Base-by-base conservation (phyloP, 2,329 filamentous ascomycete genomes). In the Cadophora malorum region DNA sequence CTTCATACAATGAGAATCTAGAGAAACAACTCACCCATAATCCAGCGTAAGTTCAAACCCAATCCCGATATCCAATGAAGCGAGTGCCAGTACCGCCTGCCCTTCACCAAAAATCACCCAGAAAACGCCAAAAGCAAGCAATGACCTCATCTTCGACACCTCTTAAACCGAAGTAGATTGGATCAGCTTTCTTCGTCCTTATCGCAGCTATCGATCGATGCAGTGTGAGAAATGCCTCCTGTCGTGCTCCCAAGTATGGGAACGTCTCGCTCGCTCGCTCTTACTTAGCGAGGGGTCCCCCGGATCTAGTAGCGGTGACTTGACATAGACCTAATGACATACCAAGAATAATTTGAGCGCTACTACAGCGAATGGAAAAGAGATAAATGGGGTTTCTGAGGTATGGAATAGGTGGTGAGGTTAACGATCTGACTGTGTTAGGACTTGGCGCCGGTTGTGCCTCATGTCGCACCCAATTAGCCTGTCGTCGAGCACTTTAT, bases 31-130 rank as follows among this genome's bases (percentile, higher is more conserved):
- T 7, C 38, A 59, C 55, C 55, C 55, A 19, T 59, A 59, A 38
- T 59, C 33, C 10, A 59, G 19, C 19, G 55, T 35, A n/a, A 59
- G 55, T 35, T 59, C 55, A 28, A 59, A 59, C 21, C 55, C 55
- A 8, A 59, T 59, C 1, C 55, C 55, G 28, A 25, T 25, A 12
- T 25, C 25, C 9, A 21, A 53, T 6, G 50, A 53, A 53, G 50
- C 50, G 23, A 53, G 50, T 53, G 50, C 50, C 50, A 53, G 23
- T 12, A 53, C 10, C 23, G 50, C 50, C 35, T 38, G 35, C 23
- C 28, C 3, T 10, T 28, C 50, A 25, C 12, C 5, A 23, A 23
- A 53, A 28, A 28, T 16, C 21, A 25, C 50, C 23, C 12, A 31
- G 25, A 53, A 4, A 16, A 23, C 4, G 4, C 14, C 3, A 14